phyloP scores from a whole-genome alignment of 352 stramenopile species.

The Halophytophthora batemanensis region DNA sequence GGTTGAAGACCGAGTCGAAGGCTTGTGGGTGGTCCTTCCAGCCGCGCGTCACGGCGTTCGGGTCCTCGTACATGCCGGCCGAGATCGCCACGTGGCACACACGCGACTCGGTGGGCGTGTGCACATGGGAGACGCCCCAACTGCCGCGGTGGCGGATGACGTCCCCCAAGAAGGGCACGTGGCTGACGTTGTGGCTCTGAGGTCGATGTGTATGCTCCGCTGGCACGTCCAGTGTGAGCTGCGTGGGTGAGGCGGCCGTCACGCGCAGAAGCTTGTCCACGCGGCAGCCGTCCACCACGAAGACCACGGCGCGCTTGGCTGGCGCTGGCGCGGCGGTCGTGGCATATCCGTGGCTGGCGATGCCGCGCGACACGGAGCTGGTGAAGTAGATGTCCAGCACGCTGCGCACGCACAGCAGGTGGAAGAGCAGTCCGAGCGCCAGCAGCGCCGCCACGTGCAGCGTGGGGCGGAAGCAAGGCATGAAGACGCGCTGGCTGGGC shows the following conservation, averaged over 20 bases:
- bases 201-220: slow-evolving; percentile 36
- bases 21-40: slow-evolving; percentile 86
- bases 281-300: slow-evolving; percentile 81
- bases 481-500: too few relatives aligned
- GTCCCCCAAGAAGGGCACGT: slow-evolving; percentile 59
- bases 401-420: slow-evolving; percentile 81
- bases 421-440: slow-evolving; percentile 72
- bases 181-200: neutral
- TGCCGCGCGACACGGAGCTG: slow-evolving; percentile 66
- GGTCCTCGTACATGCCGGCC: slow-evolving; percentile 86
- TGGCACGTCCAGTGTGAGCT: too few relatives aligned
- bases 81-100: slow-evolving; percentile 83
- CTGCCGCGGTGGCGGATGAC: slow-evolving; percentile 54
- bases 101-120: slow-evolving; percentile 80
- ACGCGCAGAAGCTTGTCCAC: slow-evolving; percentile 88
- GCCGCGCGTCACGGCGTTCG: slow-evolving; percentile 81
- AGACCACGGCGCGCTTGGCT: slow-evolving; percentile 69
- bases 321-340: slow-evolving; percentile 38
- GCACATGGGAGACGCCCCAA: slow-evolving; percentile 84
- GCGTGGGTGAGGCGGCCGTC: too few relatives aligned
- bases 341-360: slow-evolving; percentile 47
- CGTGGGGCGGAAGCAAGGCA: too few relatives aligned
- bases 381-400: slow-evolving; percentile 92
- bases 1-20: slow-evolving; percentile 87
- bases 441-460: too few relatives aligned